A percentile compares a stretch with the other conserved stretches of the same genome.
phyloP scores from a whole-genome alignment of 169 alveolate genomes.

The Plasmodium vinckei region DNA sequence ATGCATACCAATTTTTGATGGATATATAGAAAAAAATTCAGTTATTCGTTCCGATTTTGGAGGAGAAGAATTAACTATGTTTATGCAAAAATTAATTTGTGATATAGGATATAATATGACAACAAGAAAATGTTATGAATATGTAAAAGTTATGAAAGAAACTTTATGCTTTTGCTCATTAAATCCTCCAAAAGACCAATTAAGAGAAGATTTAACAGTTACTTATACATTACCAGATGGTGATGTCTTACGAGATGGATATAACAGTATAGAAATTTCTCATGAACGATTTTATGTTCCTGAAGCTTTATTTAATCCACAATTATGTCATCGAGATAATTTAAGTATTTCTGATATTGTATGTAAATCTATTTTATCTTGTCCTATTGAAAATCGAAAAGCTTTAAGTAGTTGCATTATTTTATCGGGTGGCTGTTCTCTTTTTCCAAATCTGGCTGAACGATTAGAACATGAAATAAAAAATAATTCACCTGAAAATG shows the following conservation, averaged over 20 bases:
- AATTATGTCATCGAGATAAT: conserved; percentile 73
- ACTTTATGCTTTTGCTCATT: conserved; percentile 87
- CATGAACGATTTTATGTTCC: conserved; percentile 90
- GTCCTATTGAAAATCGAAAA: conserved; percentile 80
- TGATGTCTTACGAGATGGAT: conserved; percentile 86
- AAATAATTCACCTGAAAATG: conserved; percentile 83
- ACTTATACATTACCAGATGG: conserved; percentile 90
- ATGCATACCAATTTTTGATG: conserved; percentile 92
- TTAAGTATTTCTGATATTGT: conserved; percentile 79
- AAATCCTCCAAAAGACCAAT: conserved; percentile 86
- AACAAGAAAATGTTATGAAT: conserved; percentile 85
- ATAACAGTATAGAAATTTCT: conserved; percentile 81
- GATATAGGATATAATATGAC: conserved; percentile 86
- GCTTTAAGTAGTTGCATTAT: conserved; percentile 78
- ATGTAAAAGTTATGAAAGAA: conserved; percentile 87
- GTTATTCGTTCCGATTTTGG: conserved; percentile 88
- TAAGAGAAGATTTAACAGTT: conserved; percentile 77
- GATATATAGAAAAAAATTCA: conserved; percentile 88
- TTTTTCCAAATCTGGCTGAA: conserved; percentile 81
- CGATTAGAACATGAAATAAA: conserved; percentile 80
- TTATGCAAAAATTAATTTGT: conserved; percentile 85
- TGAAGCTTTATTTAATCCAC: conserved; percentile 89
- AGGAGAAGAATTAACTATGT: conserved; percentile 90
- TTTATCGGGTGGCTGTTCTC: conserved; percentile 82
- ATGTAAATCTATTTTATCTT: conserved; percentile 80